A percentile compares a stretch with the other conserved stretches of the same genome.
Evolutionary conservation across 2,329 filamentous ascomycete species (phyloP).

Genomic region (Ceratocystis huliohia): DNA sequence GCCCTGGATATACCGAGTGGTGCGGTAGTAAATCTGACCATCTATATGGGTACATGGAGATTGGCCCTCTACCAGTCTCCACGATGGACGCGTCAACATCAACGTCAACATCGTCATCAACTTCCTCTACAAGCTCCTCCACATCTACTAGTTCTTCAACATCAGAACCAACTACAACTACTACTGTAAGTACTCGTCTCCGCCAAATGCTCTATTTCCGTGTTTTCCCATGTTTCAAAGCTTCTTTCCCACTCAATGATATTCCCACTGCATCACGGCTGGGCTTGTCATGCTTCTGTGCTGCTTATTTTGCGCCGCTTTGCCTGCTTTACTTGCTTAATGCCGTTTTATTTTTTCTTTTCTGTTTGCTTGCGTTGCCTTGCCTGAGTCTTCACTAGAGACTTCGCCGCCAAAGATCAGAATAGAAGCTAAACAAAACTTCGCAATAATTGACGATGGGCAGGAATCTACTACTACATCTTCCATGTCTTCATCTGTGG

Average conservation of each 20-base stretch:
- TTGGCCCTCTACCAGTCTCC: slow-evolving; percentile 27
- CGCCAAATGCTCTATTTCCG: not conserved
- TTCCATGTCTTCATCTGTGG: slow-evolving; percentile 1
- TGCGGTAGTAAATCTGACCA: slow-evolving; percentile 47
- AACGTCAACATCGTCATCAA: slow-evolving; percentile 7
- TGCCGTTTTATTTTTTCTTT: not conserved
- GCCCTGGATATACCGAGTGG: slow-evolving; percentile 58
- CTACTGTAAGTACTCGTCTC: slow-evolving; percentile 11
- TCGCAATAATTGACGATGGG: not conserved
- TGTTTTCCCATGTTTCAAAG: not conserved
- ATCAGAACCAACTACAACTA: slow-evolving; percentile 18
- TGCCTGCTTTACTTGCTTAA: not conserved
- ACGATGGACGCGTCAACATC: slow-evolving; percentile 16
- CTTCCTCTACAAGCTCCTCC: slow-evolving; percentile 22
- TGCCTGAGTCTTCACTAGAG: not conserved
- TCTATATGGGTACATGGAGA: slow-evolving; percentile 52
- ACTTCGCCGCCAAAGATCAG: slow-evolving; percentile 9
- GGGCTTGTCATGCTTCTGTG: no score
- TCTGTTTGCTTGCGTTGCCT: slow-evolving; percentile 14
- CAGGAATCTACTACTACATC: slow-evolving; percentile 4
- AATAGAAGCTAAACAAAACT: slow-evolving; percentile 18
- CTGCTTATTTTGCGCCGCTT: no score
- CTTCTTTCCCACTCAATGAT: not conserved
- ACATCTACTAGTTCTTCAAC: slow-evolving; percentile 25
- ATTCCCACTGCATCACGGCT: not conserved